A percentile compares a stretch with the other conserved stretches of the same genome.
Conservation (phyloP, 164 flowering plant genomes). For the Macadamia integrifolia region DNA sequence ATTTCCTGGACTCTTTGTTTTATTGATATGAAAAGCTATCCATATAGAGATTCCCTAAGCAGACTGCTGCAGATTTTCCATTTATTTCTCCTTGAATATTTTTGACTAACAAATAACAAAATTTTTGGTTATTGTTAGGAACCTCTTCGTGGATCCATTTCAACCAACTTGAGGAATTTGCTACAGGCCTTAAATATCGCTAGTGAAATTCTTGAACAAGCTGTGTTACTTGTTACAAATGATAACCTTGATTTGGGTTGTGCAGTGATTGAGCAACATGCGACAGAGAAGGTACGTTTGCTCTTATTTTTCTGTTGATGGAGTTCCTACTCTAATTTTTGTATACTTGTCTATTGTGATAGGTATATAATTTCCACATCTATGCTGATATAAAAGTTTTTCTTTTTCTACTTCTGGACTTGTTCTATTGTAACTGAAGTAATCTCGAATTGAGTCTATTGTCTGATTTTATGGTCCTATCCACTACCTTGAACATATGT, state of each 20-base stretch:
- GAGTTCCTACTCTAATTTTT: too few relatives aligned
- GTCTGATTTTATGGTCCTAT: too few relatives aligned
- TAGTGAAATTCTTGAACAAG: slow-evolving; percentile 66
- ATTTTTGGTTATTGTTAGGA: slow-evolving; percentile 43
- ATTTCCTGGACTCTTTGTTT: not conserved
- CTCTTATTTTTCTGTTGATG: not conserved
- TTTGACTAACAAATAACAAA: not conserved
- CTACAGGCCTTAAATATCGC: slow-evolving; percentile 59
- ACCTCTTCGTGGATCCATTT: slow-evolving; percentile 80
- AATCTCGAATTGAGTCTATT: too few relatives aligned
- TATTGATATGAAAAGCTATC: not conserved
- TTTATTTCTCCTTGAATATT: not conserved
- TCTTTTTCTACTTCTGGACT: too few relatives aligned
- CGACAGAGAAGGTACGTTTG: slow-evolving; percentile 73
- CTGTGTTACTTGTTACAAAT: slow-evolving; percentile 80
- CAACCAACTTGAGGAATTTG: slow-evolving; percentile 58
- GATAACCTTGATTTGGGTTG: slow-evolving; percentile 98
- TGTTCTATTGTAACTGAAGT: too few relatives aligned
- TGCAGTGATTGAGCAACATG: slow-evolving; percentile 91
- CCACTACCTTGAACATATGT: too few relatives aligned
- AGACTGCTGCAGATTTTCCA: not conserved
- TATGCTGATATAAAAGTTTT: too few relatives aligned
- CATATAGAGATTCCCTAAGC: too few relatives aligned
- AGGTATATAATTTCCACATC: too few relatives aligned
- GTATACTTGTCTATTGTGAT: too few relatives aligned